Base-by-base conservation (phyloP, 352 stramenopile genomes). In the Phytopythium ostracodes region DNA sequence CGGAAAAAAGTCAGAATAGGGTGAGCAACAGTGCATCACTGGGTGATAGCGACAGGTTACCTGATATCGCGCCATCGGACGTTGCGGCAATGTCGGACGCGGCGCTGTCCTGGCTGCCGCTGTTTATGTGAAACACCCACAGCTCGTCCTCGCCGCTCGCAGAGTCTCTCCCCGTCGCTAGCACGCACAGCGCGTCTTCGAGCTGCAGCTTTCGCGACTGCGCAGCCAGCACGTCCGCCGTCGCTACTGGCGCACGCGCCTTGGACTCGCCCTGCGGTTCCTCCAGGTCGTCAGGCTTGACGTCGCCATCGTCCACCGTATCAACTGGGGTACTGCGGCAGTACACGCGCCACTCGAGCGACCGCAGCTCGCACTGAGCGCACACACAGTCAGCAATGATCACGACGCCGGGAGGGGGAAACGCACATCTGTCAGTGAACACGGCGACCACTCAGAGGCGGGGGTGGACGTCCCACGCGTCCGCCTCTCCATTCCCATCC, bases 81-180 rank as follows among this genome's bases (percentile, higher is more conserved):
- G 47, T 8, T 15, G 47, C 47, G 25, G 47, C 47, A 4, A 54
- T 22, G 47, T 54, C 47, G 47, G 25, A 12, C 17, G 47, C 47
- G 22, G 46, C 24, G 46, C 46, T n/a, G 46, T 42, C 52, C 29
- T 29, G 31, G 15, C 33, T 27, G n/a, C 6, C 29, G 25, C 31
- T 46, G 35, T 88, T 88, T 24, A 77, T 73, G 20, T 75, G 67
- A 55, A 88, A 88, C 10, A 88, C 66, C 79, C 76, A 88, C 14
- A 88, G 67, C 56, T 70, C 50, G 18, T 20, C n/a, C 35, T 24
- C 61, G 12, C 27, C 52, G n/a, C 35, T 46, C 38, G 20, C 44
- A 12, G 51, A 25, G 29, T 64, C 49, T 9, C 49, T 31, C 14
- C 53, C 56, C 9, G 56, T 47, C 17, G 54, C 42, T 10, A 76